Evolutionary conservation across 257 asterid genomes (phyloP), one percentile per base, ranked within the genome.

Genomic region (Striga asiatica): DNA sequence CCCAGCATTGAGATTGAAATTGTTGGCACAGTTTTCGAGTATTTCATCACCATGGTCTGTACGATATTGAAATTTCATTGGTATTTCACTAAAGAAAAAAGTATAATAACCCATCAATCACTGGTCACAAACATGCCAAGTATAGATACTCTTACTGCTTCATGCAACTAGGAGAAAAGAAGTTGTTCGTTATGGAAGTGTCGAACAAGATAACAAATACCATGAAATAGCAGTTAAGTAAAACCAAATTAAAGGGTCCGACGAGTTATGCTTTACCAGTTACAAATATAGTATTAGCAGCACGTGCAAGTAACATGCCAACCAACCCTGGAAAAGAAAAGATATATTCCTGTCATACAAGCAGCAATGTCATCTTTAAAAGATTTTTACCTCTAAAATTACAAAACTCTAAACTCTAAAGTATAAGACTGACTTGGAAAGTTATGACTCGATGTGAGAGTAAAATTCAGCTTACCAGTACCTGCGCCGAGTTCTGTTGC

Each of bases 401-500:
- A 45, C 18, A 27, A 50, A 64, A n/a, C n/a, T n/a, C n/a, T n/a
- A n/a, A n/a, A n/a, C n/a, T n/a, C 54, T 22, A 49, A 21, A 20
- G 13, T 19, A 32, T 53, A 38, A 14, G 29, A 25, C 43, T 6
- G 27, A 23, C 34, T 28, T 41, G n/a, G n/a, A 29, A 41, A 10
- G 12, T 34, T 29, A 14, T 25, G 67, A 18, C 18, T 39, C 32
- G 13, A 52, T 13, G 17, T 66, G 54, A 48, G 24, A 58, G 19
- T 49, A 58, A 49, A 11, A 65, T 41, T 43, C 59, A 70, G 54
- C 45, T 64, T 68, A 88, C 98, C 98, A 51, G 97, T 84, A 63
- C 98, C 98, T 48, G 97, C 88, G 18, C 98, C 98, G 66, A 91
- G 95, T 63, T 87, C 97, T 34, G 81, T 14, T 3, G 94, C 95